A percentile compares a stretch with the other conserved stretches of the same genome.
phyloP scores from a whole-genome alignment of 208 protist genomes.

The Leishmania braziliensis region DNA sequence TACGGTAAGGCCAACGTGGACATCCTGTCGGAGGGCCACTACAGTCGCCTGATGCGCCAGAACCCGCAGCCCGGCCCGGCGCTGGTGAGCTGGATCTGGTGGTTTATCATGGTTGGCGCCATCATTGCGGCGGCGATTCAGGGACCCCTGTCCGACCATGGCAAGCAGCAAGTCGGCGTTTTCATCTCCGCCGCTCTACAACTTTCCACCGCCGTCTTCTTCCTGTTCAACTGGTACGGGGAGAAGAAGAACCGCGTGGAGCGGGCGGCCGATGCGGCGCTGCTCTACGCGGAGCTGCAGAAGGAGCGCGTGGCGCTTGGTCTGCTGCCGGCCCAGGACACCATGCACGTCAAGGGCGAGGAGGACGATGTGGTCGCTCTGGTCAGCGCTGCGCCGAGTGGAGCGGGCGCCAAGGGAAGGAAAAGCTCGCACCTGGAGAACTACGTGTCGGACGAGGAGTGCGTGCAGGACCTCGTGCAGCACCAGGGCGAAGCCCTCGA shows the following conservation, averaged over 20 bases:
- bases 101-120: conserved; percentile 50
- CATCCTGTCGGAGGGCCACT: conserved; percentile 79
- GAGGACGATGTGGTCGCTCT: not conserved
- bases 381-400: not conserved
- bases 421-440: conserved; percentile 7
- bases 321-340: conserved; percentile 46
- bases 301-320: conserved; percentile 34
- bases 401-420: not conserved
- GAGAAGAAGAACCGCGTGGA: conserved; percentile 65
- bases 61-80: conserved; percentile 41
- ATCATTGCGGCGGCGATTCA: conserved; percentile 50
- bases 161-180: conserved; percentile 45
- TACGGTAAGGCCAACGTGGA: conserved; percentile 74
- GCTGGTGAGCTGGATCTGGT: conserved; percentile 76
- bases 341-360: not conserved
- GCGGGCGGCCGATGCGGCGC: conserved; percentile 39
- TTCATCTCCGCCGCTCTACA: conserved; percentile 64
- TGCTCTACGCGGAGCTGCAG: conserved; percentile 32
- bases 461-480: not conserved
- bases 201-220: conserved; percentile 53
- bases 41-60: conserved; percentile 67
- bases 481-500: conserved; percentile 5
- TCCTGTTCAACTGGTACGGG: conserved; percentile 68
- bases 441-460: conserved; percentile 4
- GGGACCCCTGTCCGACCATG: conserved; percentile 59